Conservation (phyloP, 805 yeast genomes). For the Candida glaebosa region DNA sequence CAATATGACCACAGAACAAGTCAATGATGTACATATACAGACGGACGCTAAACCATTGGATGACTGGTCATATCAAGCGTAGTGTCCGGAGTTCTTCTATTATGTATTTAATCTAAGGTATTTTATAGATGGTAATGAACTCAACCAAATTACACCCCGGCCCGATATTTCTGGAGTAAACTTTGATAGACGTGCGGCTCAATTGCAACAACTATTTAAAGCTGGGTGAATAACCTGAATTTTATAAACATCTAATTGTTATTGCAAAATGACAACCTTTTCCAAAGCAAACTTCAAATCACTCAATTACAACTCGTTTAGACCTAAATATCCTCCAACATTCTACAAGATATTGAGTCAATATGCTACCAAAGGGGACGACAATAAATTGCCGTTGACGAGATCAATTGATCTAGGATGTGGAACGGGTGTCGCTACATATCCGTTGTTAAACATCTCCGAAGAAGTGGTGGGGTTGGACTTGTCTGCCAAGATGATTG, state of each 20-base stretch:
- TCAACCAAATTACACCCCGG: too few species aligned
- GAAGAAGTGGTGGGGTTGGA: conserved; percentile 44
- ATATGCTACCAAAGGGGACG: conserved; percentile 18
- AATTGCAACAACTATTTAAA: too few species aligned
- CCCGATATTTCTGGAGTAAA: too few species aligned
- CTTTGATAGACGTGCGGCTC: too few species aligned
- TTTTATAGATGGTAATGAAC: too few species aligned
- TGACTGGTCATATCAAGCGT: neutral
- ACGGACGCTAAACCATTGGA: neutral
- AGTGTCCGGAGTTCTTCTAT: too few species aligned
- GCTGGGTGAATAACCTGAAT: too few species aligned
- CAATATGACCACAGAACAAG: neutral
- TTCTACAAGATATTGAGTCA: conserved; percentile 29
- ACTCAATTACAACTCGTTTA: conserved; percentile 33
- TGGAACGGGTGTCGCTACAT: conserved; percentile 52
- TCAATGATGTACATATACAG: neutral
- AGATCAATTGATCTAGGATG: conserved; percentile 45
- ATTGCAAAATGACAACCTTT: conserved; percentile 35
- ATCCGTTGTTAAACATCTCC: conserved; percentile 39
- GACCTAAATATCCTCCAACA: conserved; percentile 40
- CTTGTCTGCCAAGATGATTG: conserved; percentile 45
- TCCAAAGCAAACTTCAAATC: conserved; percentile 30
- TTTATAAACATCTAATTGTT: too few species aligned
- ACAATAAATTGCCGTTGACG: conserved; percentile 12
- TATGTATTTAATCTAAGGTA: too few species aligned